Conservation (phyloP, 306 rosid species). For the Cyamopsis tetragonoloba region DNA sequence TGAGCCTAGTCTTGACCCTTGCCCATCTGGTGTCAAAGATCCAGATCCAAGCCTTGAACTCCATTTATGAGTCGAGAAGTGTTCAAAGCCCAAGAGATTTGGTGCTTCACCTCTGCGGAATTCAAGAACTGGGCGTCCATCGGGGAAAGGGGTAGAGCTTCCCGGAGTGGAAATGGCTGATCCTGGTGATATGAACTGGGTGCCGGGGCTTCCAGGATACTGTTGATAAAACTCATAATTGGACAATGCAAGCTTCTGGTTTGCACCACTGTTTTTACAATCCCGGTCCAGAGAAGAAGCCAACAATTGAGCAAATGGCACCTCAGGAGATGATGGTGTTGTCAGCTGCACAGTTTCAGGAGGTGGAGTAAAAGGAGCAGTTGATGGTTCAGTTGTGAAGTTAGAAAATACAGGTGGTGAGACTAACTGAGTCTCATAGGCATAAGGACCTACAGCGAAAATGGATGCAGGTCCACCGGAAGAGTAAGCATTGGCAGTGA, state of each 20-base stretch:
- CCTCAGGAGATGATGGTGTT: constrained; percentile 86
- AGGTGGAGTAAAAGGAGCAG: constrained; percentile 85
- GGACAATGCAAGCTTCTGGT: constrained; percentile 55
- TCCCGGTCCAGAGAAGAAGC: constrained; percentile 53
- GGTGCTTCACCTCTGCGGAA: constrained; percentile 58
- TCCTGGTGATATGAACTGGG: constrained; percentile 68
- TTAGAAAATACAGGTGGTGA: constrained; percentile 85
- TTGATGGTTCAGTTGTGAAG: constrained; percentile 73
- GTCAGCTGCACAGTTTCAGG: constrained; percentile 74
- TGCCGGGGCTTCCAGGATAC: constrained; percentile 69
- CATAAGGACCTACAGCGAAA: constrained; percentile 73
- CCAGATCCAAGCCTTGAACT: constrained; percentile 74
- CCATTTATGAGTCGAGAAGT: constrained; percentile 57
- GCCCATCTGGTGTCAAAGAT: constrained; percentile 63
- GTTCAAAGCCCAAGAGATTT: constrained; percentile 55
- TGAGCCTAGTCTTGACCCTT: constrained; percentile 64
- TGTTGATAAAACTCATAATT: constrained; percentile 62
- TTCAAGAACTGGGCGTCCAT: constrained; percentile 55
- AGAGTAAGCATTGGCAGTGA: constrained; percentile 55
- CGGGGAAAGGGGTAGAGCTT: constrained; percentile 76
- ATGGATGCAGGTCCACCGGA: constrained; percentile 60
- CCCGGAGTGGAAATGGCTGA: constrained; percentile 73
- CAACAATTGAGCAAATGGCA: constrained; percentile 79
- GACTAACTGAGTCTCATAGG: constrained; percentile 78
- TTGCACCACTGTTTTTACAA: constrained; percentile 39